phyloP scores from a whole-genome alignment of 2,329 filamentous ascomycete genomes.

The Pseudopyricularia cyperi region DNA sequence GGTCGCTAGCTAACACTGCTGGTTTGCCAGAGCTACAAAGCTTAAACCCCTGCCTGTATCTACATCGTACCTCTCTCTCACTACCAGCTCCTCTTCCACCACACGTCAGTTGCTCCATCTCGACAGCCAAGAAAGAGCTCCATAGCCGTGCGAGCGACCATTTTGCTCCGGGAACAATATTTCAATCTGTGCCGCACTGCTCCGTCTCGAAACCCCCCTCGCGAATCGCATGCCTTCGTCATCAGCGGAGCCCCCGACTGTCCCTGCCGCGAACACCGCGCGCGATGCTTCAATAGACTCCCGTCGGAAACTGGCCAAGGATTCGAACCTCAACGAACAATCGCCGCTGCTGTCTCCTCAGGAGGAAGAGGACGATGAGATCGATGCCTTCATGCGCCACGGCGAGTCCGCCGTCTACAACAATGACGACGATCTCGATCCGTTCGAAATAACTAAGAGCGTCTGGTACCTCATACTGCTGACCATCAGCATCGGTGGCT shows the following conservation, averaged over 20 bases:
- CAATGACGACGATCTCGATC: constrained; percentile 27
- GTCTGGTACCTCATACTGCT: constrained; percentile 75
- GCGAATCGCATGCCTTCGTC: constrained; percentile 22
- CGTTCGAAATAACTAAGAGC: constrained; percentile 59
- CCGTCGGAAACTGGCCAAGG: constrained; percentile 1
- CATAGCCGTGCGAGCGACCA: too few relatives aligned
- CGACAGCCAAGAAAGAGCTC: too few relatives aligned
- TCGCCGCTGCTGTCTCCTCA: constrained; percentile 35
- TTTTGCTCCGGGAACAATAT: background rate
- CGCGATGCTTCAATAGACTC: constrained; percentile 10
- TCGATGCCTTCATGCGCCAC: constrained; percentile 15
- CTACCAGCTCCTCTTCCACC: too few relatives aligned
- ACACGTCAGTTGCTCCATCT: too few relatives aligned
- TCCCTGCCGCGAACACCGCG: constrained; percentile 9
- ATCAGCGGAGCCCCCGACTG: constrained; percentile 15
- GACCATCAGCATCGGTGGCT: constrained; percentile 73
- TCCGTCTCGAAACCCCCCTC: background rate
- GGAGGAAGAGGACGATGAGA: constrained; percentile 18
- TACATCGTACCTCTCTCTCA: too few relatives aligned
- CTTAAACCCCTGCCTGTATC: too few relatives aligned
- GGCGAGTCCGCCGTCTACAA: constrained; percentile 1
- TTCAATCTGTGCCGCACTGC: background rate
- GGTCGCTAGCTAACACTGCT: too few relatives aligned
- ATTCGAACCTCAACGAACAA: constrained; percentile 23
- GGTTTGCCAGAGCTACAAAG: too few relatives aligned